Evolutionary conservation across 805 yeast species (phyloP).

Genomic region (Starmera amethionina): DNA sequence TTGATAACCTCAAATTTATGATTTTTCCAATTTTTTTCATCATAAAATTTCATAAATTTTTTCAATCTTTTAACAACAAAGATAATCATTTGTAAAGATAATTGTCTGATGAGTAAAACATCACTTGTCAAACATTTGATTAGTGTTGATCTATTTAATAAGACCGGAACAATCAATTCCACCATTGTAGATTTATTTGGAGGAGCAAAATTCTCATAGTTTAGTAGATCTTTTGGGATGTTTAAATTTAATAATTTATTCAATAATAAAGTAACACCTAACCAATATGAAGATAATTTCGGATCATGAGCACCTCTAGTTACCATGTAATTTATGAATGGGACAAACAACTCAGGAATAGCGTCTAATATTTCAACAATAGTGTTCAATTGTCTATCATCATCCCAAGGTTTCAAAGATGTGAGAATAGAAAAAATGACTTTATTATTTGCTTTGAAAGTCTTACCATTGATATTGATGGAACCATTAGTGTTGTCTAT

Average conservation of each 20-base stretch:
- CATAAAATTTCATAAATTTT: slow-evolving; percentile 26
- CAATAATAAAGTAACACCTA: slow-evolving; percentile 58
- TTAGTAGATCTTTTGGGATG: slow-evolving; percentile 33
- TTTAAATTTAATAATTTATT: slow-evolving; percentile 49
- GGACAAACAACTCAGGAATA: slow-evolving; percentile 65
- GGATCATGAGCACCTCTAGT: slow-evolving; percentile 74
- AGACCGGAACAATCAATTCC: slow-evolving; percentile 56
- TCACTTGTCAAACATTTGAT: slow-evolving; percentile 48
- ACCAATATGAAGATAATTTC: slow-evolving; percentile 70
- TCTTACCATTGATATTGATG: slow-evolving; percentile 36
- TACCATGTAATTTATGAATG: slow-evolving; percentile 50
- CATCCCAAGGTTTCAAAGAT: slow-evolving; percentile 74
- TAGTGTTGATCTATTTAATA: slow-evolving; percentile 48
- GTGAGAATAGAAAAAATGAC: slow-evolving; percentile 53
- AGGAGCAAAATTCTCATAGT: slow-evolving; percentile 13
- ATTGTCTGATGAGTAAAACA: slow-evolving; percentile 44
- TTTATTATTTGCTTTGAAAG: slow-evolving; percentile 58
- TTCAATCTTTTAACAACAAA: slow-evolving; percentile 46
- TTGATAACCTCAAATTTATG: slow-evolving; percentile 23
- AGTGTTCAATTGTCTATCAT: slow-evolving; percentile 49
- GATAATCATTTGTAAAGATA: slow-evolving; percentile 50
- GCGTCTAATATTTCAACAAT: slow-evolving; percentile 37
- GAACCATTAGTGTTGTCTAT: slow-evolving; percentile 17
- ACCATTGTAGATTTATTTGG: slow-evolving; percentile 30
- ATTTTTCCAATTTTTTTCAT: slow-evolving; percentile 31